A percentile compares a stretch with the other conserved stretches of the same genome.
Conservation (phyloP, 768 basidiomycete genomes). For the Boletus sp. region DNA sequence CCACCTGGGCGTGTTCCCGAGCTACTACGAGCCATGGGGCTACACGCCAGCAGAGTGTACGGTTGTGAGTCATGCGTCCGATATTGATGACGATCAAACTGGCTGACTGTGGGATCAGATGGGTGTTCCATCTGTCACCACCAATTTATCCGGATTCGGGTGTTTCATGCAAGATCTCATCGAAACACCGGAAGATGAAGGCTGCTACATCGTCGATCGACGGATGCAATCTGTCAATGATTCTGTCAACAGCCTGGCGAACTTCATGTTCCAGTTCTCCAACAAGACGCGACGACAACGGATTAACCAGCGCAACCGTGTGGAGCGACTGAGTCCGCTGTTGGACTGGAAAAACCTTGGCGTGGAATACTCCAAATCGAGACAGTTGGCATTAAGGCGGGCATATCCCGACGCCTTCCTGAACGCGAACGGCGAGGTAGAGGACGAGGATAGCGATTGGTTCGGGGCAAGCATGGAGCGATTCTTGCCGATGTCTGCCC, state of each 20-base stretch:
- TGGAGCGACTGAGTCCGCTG: conserved; percentile 89
- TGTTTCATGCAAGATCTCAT: conserved; percentile 99
- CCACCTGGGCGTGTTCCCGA: conserved; percentile 97
- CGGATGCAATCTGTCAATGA: conserved; percentile 89
- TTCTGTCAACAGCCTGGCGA: conserved; percentile 80
- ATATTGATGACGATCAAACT: not conserved
- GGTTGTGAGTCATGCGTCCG: conserved; percentile 58
- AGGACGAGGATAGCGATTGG: conserved; percentile 41
- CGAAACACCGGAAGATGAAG: conserved; percentile 91
- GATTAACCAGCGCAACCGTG: conserved; percentile 98
- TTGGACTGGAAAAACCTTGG: conserved; percentile 99
- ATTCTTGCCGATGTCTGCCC: conserved; percentile 71
- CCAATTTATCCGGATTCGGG: conserved; percentile 96
- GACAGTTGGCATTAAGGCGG: conserved; percentile 86
- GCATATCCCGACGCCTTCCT: conserved; percentile 96
- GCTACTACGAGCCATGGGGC: conserved; percentile 96
- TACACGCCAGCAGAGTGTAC: conserved; percentile 99
- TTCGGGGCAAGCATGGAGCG: conserved; percentile 59
- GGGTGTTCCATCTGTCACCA: conserved; percentile 97
- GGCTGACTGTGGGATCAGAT: conserved; percentile 50
- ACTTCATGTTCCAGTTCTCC: conserved; percentile 71
- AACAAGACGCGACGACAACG: conserved; percentile 90
- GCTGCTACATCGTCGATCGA: conserved; percentile 95
- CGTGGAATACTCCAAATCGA: conserved; percentile 93
- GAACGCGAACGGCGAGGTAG: conserved; percentile 50